phyloP scores from a whole-genome alignment of 495 filamentous ascomycete genomes.

The Aspergillus ellipticus region DNA sequence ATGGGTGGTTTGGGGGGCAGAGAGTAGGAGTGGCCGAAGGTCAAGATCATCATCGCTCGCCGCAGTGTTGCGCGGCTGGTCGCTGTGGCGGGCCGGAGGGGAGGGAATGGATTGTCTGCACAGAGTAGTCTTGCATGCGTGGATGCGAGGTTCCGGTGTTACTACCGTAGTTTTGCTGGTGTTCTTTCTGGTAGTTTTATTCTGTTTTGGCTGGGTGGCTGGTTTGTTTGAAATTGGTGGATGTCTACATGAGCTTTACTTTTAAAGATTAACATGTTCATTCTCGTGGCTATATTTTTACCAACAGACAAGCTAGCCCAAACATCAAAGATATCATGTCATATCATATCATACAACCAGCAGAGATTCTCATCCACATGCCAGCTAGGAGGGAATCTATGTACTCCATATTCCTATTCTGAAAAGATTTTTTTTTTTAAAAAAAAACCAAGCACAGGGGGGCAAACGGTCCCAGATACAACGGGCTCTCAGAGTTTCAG shows the following conservation, averaged over 20 bases:
- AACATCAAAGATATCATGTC: too few relatives aligned
- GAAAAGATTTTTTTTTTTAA: too few relatives aligned
- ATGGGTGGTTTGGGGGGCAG: not conserved
- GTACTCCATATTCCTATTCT: not conserved
- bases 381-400: not conserved
- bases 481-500: slow-evolving; percentile 87
- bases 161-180: too few relatives aligned
- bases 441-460: too few relatives aligned
- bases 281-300: too few relatives aligned
- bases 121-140: not conserved
- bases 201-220: too few relatives aligned
- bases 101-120: not conserved
- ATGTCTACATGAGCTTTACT: too few relatives aligned
- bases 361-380: not conserved
- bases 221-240: too few relatives aligned
- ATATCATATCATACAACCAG: not conserved
- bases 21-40: slow-evolving; percentile 6
- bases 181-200: too few relatives aligned
- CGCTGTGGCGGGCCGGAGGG: not conserved
- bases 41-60: not conserved
- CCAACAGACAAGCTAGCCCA: too few relatives aligned
- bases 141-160: not conserved
- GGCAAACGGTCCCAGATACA: too few relatives aligned
- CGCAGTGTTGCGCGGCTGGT: not conserved
- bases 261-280: too few relatives aligned